Percentiles rank a stretch among this genome's conserved stretches.
Conservation (phyloP, 805 yeast genomes). For the Scheffersomyces coipomensis region DNA sequence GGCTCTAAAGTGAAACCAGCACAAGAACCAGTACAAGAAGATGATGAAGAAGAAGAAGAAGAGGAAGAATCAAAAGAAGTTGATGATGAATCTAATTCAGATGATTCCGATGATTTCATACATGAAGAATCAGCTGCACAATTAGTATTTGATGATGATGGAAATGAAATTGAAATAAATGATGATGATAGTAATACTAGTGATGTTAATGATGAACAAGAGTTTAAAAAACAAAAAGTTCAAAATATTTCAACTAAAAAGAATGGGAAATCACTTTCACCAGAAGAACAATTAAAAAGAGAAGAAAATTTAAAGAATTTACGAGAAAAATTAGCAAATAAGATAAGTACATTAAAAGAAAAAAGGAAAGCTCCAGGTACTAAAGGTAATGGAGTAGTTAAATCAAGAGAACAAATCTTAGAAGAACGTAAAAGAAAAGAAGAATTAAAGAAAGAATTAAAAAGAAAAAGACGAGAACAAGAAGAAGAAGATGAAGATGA, state of each 20-base stretch:
- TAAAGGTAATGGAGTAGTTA: constrained; percentile 74
- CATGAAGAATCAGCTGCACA: constrained; percentile 18
- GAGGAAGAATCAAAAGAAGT: constrained; percentile 14
- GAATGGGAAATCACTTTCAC: constrained; percentile 27
- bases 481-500: constrained; percentile 41
- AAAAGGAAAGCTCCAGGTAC: constrained; percentile 93
- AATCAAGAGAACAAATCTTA: constrained; percentile 77
- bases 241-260: constrained; percentile 6
- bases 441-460: constrained; percentile 45
- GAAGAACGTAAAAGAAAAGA: constrained; percentile 56
- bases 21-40: constrained; percentile 4
- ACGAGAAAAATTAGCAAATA: constrained; percentile 74
- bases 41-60: constrained; percentile 5
- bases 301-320: constrained; percentile 62
- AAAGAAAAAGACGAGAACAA: constrained; percentile 32
- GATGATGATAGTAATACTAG: background rate
- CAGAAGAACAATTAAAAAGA: constrained; percentile 50
- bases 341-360: constrained; percentile 66
- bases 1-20: constrained; percentile 28
- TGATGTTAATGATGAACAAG: constrained; percentile 1
- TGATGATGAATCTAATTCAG: constrained; percentile 3
- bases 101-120: constrained; percentile 22
- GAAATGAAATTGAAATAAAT: constrained; percentile 18
- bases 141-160: constrained; percentile 68
- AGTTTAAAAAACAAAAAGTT: constrained; percentile 5